These are phyloP conservation scores for Quercus parvula DNA, from an alignment of 306 rosid species.

Conservation along the genomic window DNA sequence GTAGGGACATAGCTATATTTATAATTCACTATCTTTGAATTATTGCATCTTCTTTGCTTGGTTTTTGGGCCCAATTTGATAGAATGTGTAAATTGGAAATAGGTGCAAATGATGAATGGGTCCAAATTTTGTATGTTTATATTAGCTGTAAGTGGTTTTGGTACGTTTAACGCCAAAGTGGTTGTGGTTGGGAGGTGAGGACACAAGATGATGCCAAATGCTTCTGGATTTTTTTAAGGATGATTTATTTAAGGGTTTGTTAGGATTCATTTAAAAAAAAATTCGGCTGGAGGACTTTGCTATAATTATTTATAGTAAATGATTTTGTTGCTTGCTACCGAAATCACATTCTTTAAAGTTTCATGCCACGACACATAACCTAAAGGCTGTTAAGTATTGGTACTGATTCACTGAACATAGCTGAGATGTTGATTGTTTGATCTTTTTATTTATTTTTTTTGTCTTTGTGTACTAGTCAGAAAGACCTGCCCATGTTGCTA, in stretches of 20 bases:
- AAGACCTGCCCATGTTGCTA: background rate
- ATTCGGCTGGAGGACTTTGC: slow-evolving; percentile 1
- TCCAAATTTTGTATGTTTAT: slow-evolving; percentile 12
- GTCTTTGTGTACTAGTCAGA: background rate
- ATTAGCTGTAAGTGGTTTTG: slow-evolving; percentile 31
- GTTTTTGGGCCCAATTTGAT: slow-evolving; percentile 35
- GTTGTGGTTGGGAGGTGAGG: background rate
- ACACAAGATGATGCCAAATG: slow-evolving; percentile 30
- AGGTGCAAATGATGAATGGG: slow-evolving; percentile 16
- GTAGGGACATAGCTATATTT: background rate
- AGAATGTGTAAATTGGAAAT: slow-evolving; percentile 2
- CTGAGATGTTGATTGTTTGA: background rate
- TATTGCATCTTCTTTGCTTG: background rate
- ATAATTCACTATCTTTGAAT: slow-evolving; percentile 1
- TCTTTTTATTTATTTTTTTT: background rate
- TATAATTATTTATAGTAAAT: slow-evolving; percentile 6
- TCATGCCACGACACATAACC: background rate
- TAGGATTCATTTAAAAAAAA: slow-evolving; percentile 8
- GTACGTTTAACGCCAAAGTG: slow-evolving; percentile 26
- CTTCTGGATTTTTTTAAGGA: background rate
- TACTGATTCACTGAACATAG: background rate
- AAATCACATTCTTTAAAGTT: background rate
- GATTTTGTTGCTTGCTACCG: slow-evolving; percentile 1
- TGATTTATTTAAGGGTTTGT: background rate
- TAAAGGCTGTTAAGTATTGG: background rate